Conservation (phyloP, 1,139 yeast species). For the Scheffersomyces titani region DNA sequence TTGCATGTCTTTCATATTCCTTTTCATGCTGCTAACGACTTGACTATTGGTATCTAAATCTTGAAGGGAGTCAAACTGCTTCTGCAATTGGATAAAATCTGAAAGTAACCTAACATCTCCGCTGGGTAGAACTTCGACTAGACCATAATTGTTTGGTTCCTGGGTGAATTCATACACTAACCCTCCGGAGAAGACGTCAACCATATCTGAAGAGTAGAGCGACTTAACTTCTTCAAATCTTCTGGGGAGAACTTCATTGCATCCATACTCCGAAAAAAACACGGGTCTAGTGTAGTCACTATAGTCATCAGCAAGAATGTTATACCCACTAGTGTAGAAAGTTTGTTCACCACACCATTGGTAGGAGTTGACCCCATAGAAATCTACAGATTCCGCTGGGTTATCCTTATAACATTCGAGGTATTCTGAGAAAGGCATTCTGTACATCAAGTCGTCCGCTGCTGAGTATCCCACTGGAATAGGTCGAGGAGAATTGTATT, state of each 20-base stretch:
- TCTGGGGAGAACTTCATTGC: constrained; percentile 83
- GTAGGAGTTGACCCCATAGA: constrained; percentile 92
- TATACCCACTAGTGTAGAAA: constrained; percentile 80
- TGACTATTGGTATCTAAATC: constrained; percentile 23
- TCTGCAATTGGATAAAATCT: constrained; percentile 56
- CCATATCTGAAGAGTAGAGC: constrained; percentile 74
- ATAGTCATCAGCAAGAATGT: constrained; percentile 71
- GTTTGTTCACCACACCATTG: constrained; percentile 97
- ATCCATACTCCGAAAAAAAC: constrained; percentile 90
- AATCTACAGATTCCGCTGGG: constrained; percentile 70
- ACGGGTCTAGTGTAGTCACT: constrained; percentile 70
- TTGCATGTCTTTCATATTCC: constrained; percentile 26
- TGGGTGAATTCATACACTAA: constrained; percentile 88
- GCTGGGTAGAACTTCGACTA: constrained; percentile 60
- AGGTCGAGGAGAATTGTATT: constrained; percentile 55
- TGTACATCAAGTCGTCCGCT: constrained; percentile 81
- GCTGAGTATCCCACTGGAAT: constrained; percentile 97
- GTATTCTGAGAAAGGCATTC: constrained; percentile 77
- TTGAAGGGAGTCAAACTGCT: constrained; percentile 42
- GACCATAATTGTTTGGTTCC: constrained; percentile 86
- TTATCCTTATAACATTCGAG: constrained; percentile 72
- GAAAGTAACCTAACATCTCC: constrained; percentile 57
- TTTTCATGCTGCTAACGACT: constrained; percentile 26
- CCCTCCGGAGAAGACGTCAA: constrained; percentile 86
- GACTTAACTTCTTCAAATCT: constrained; percentile 75